A percentile compares a stretch with the other conserved stretches of the same genome.
Conservation (phyloP, 2,329 filamentous ascomycete genomes). For the Alternaria gansuensis region DNA sequence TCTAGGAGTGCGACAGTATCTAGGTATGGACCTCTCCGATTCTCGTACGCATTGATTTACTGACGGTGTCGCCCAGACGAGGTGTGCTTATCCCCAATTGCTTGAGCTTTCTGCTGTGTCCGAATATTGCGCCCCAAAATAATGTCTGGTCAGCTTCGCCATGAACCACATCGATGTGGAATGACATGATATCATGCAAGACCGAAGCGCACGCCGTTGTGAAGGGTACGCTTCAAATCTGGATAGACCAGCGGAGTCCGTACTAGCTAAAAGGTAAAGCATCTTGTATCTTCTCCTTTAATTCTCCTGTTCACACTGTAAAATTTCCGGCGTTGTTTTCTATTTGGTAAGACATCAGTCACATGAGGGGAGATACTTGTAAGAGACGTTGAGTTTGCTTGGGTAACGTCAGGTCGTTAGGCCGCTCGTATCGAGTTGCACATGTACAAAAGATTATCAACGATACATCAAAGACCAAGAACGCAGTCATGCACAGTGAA, state of each 20-base stretch:
- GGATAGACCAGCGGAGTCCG: not conserved
- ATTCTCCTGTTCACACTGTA: conserved; percentile 8
- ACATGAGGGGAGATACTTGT: not conserved
- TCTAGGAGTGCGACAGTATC: conserved; percentile 21
- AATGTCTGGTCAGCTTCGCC: conserved; percentile 14
- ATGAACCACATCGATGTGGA: not conserved
- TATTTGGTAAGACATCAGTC: not conserved
- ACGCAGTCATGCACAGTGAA: not conserved
- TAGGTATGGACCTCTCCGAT: conserved; percentile 11
- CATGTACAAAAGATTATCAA: conserved; percentile 6
- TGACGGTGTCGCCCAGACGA: conserved; percentile 17
- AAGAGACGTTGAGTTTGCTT: conserved; percentile 5
- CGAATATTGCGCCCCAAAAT: conserved; percentile 12
- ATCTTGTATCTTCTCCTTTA: not conserved
- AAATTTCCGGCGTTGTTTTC: conserved; percentile 2
- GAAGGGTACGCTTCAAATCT: not conserved
- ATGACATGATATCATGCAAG: not conserved
- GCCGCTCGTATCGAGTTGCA: not conserved
- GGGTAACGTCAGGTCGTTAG: conserved; percentile 1
- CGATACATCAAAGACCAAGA: not conserved
- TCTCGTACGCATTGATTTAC: not conserved
- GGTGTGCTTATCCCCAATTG: conserved; percentile 14
- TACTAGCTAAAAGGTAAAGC: conserved; percentile 13
- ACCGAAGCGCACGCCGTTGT: not conserved
- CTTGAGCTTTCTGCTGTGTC: conserved; percentile 6